Conservation (phyloP, 441 rosid genomes). For the Erysimum cheiri region DNA sequence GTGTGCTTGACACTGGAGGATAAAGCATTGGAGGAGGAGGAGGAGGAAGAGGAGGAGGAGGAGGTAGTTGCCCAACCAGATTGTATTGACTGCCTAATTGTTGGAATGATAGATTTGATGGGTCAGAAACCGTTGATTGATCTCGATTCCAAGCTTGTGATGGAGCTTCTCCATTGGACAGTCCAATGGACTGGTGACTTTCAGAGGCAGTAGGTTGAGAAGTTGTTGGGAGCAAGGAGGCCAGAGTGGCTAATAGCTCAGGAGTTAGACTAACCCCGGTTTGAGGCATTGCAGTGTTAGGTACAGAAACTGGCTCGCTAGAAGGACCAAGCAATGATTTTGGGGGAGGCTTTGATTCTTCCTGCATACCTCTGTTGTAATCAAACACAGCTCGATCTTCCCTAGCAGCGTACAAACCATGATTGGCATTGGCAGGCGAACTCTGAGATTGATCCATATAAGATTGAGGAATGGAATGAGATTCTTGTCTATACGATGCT, state of each 20-base stretch:
- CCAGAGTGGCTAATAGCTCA: slow-evolving; percentile 80
- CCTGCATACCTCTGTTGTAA: slow-evolving; percentile 54
- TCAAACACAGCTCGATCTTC: slow-evolving; percentile 54
- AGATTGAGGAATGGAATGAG: slow-evolving; percentile 49
- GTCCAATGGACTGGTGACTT: slow-evolving; percentile 51
- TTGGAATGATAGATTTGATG: slow-evolving; percentile 50
- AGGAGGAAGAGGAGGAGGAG: slow-evolving; percentile 39
- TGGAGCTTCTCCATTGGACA: slow-evolving; percentile 48
- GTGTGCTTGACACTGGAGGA: slow-evolving; percentile 49
- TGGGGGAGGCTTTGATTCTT: slow-evolving; percentile 54
- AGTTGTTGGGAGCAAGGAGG: slow-evolving; percentile 73
- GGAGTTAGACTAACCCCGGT: slow-evolving; percentile 77
- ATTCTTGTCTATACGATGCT: slow-evolving; percentile 48
- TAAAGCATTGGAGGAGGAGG: slow-evolving; percentile 52
- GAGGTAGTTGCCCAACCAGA: slow-evolving; percentile 52
- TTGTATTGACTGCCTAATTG: slow-evolving; percentile 59
- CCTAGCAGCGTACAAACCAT: slow-evolving; percentile 47
- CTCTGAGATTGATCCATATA: slow-evolving; percentile 50
- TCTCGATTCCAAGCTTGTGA: slow-evolving; percentile 65
- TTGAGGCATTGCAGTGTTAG: slow-evolving; percentile 54
- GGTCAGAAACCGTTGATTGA: slow-evolving; percentile 50
- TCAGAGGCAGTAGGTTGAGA: slow-evolving; percentile 53
- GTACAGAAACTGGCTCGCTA: slow-evolving; percentile 45
- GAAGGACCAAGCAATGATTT: slow-evolving; percentile 48
- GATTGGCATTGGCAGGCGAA: slow-evolving; percentile 51